Conservation (phyloP, 2,329 filamentous ascomycete species). For the Penicillium sp. region DNA sequence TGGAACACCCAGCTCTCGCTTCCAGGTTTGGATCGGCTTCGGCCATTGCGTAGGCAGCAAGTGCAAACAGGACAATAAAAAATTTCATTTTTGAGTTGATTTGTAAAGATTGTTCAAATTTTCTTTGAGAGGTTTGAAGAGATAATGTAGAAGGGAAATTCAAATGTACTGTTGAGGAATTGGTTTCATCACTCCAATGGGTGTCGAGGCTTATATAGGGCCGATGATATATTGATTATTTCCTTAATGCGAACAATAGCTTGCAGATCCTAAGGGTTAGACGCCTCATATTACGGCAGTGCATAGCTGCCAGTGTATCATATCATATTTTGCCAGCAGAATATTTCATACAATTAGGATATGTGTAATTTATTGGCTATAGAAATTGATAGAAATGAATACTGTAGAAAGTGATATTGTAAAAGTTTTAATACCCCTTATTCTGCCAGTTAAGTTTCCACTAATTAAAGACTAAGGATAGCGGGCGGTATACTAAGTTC, state of each 20-base stretch:
- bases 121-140: not conserved
- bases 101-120: not conserved
- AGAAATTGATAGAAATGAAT: not conserved
- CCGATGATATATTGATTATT: not conserved
- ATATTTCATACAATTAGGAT: not conserved
- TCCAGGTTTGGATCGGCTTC: conserved; percentile 45
- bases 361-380: not conserved
- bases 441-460: too few relatives aligned
- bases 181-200: not conserved
- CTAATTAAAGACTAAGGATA: too few relatives aligned
- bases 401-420: not conserved
- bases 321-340: not conserved
- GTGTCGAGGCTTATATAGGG: not conserved
- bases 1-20: conserved; percentile 9
- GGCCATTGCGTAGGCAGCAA: conserved; percentile 4
- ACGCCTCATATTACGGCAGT: not conserved
- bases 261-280: not conserved
- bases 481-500: too few relatives aligned
- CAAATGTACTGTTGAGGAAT: not conserved
- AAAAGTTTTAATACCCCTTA: too few relatives aligned
- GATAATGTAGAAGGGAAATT: not conserved
- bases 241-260: not conserved
- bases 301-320: not conserved
- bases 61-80: conserved; percentile 1
- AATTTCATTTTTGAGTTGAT: conserved; percentile 2